Evolutionary conservation across 1,284 basidiomycete genomes (phyloP).

Genomic region (Trametes sp.): DNA sequence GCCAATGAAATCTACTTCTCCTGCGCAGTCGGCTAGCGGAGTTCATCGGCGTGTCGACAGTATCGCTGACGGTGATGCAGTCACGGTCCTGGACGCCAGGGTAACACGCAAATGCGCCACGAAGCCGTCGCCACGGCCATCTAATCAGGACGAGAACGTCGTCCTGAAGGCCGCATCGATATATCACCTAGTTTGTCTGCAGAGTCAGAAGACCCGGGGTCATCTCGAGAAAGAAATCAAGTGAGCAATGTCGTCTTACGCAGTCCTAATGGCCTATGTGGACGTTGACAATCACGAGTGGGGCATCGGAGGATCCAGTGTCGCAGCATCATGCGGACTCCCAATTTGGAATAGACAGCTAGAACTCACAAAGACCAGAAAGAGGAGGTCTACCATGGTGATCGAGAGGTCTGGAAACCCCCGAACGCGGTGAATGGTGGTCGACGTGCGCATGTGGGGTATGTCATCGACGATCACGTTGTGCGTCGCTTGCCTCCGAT

Average conservation of each 20-base stretch:
- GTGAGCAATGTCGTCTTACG: too few species aligned
- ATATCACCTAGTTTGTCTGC: too few species aligned
- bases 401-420: background rate
- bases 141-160: too few species aligned
- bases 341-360: background rate
- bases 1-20: background rate
- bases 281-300: too few species aligned
- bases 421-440: background rate
- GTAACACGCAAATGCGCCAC: background rate
- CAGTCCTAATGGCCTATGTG: too few species aligned
- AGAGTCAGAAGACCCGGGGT: too few species aligned
- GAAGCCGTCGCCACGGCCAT: background rate
- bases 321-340: background rate
- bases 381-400: background rate
- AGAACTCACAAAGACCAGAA: background rate
- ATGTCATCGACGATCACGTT: background rate
- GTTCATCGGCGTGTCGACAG: background rate
- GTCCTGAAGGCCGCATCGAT: too few species aligned
- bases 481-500: background rate
- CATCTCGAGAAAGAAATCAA: too few species aligned
- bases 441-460: background rate
- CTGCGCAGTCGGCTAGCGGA: background rate
- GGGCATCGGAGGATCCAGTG: background rate
- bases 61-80: background rate
- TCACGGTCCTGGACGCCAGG: background rate